A percentile compares a stretch with the other conserved stretches of the same genome.
Evolutionary conservation across 768 basidiomycete genomes (phyloP).

Genomic region (Sporobolomyces pararoseus): DNA sequence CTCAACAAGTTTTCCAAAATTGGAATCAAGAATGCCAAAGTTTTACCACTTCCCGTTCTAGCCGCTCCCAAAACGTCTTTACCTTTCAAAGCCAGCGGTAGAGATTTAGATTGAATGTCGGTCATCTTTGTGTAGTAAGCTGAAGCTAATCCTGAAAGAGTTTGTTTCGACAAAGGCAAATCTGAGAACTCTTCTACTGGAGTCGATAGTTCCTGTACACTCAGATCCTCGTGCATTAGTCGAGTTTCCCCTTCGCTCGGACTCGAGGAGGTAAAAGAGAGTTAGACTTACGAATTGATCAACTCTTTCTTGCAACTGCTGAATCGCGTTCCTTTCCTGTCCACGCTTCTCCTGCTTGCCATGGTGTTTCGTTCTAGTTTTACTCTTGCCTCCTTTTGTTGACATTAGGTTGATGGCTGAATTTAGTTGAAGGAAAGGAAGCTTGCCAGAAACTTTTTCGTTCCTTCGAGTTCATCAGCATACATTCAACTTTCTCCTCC

Average conservation of each 20-base stretch:
- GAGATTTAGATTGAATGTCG: conserved; percentile 59
- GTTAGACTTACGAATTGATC: conserved; percentile 49
- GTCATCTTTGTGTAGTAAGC: conserved; percentile 40
- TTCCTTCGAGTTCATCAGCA: neutral
- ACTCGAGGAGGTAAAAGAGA: neutral
- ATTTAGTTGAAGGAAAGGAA: too few species aligned
- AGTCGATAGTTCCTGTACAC: conserved; percentile 55
- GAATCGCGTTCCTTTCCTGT: conserved; percentile 46
- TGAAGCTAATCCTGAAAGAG: conserved; percentile 61
- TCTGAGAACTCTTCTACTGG: conserved; percentile 63
- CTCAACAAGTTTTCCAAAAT: conserved; percentile 64
- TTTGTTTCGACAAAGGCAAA: conserved; percentile 71
- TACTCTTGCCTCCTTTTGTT: neutral
- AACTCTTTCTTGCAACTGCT: conserved; percentile 47
- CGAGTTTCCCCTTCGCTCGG: neutral
- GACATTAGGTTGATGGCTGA: neutral
- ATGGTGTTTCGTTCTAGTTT: neutral
- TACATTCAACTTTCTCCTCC: neutral
- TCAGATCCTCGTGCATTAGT: neutral
- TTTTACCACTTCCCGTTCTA: conserved; percentile 69
- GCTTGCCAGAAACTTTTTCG: neutral
- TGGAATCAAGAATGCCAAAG: conserved; percentile 68
- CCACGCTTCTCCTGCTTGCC: neutral
- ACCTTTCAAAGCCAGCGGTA: conserved; percentile 62
- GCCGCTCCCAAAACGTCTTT: conserved; percentile 68